A percentile compares a stretch with the other conserved stretches of the same genome.
Conservation (phyloP, 495 filamentous ascomycete genomes). For the Daldinia decipiens region DNA sequence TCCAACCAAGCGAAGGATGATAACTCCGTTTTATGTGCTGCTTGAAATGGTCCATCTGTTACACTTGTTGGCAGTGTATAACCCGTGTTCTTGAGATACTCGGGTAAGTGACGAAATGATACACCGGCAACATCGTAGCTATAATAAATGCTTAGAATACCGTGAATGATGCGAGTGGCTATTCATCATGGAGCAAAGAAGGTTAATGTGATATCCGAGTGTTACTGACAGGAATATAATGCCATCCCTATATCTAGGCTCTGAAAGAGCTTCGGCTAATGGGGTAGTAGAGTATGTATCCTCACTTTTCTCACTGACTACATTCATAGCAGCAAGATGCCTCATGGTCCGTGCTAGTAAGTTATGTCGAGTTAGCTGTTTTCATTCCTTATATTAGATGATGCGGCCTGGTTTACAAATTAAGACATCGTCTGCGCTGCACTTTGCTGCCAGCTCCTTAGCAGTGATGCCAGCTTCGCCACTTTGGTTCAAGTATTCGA, state of each 20-base stretch:
- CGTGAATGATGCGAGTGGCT: background rate
- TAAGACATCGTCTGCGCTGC: conserved; percentile 43
- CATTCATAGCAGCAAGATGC: conserved; percentile 62
- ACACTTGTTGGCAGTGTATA: conserved; percentile 41
- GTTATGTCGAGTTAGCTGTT: background rate
- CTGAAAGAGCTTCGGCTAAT: conserved; percentile 54
- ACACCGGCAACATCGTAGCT: conserved; percentile 34
- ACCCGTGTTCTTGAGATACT: conserved; percentile 43
- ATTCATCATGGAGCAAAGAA: background rate
- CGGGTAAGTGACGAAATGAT: conserved; percentile 28
- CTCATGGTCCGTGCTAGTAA: conserved; percentile 45
- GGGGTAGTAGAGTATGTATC: conserved; percentile 59
- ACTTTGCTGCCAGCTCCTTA: conserved; percentile 43
- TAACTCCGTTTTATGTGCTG: conserved; percentile 45
- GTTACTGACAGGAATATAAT: conserved; percentile 47
- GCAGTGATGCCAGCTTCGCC: conserved; percentile 41
- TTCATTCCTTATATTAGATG: background rate
- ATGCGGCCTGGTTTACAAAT: conserved; percentile 27
- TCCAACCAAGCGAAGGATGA: conserved; percentile 47
- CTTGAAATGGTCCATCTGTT: conserved; percentile 47
- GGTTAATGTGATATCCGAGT: background rate
- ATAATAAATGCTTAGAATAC: background rate
- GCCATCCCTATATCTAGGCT: conserved; percentile 44
- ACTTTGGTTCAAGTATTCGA: conserved; percentile 49
- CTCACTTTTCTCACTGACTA: conserved; percentile 55